Percentiles rank a stretch among this genome's conserved stretches.
phyloP scores from a whole-genome alignment of 1,139 yeast species.

The Geotrichum cucujoidarum region DNA sequence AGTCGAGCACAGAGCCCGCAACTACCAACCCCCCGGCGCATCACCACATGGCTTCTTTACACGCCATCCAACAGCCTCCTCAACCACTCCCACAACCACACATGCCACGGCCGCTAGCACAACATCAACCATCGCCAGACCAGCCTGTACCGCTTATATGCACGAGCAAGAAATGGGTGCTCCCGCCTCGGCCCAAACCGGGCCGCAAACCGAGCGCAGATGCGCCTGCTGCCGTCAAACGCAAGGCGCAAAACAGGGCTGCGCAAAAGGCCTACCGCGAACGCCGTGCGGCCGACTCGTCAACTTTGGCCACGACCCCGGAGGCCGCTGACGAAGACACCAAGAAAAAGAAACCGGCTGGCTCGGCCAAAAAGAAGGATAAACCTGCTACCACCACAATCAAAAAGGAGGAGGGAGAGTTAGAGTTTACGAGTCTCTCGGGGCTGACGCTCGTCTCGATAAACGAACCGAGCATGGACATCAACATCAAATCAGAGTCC shows the following conservation, averaged over 20 bases:
- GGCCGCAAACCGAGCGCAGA: constrained; percentile 84
- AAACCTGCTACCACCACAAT: background rate
- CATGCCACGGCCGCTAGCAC: background rate
- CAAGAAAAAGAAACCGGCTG: constrained; percentile 3
- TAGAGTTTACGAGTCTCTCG: background rate
- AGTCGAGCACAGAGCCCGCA: background rate
- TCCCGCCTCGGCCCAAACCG: constrained; percentile 88
- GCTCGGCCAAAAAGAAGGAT: background rate
- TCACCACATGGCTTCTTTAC: background rate
- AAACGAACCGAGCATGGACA: constrained; percentile 1
- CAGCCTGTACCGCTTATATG: constrained; percentile 22
- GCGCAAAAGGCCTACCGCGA: constrained; percentile 88
- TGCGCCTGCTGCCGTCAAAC: constrained; percentile 14
- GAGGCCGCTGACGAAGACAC: background rate
- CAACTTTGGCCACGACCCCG: constrained; percentile 30
- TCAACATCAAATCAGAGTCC: background rate
- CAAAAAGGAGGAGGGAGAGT: background rate
- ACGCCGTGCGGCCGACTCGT: constrained; percentile 52
- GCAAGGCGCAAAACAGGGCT: constrained; percentile 85
- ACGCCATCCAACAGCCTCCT: background rate
- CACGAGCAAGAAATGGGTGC: constrained; percentile 81
- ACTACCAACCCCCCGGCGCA: background rate
- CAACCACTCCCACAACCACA: background rate
- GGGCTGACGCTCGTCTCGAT: background rate
- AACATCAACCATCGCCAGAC: background rate